Base-by-base conservation (phyloP, 148 eudicot genomes). In the Chenopodium formosanum region DNA sequence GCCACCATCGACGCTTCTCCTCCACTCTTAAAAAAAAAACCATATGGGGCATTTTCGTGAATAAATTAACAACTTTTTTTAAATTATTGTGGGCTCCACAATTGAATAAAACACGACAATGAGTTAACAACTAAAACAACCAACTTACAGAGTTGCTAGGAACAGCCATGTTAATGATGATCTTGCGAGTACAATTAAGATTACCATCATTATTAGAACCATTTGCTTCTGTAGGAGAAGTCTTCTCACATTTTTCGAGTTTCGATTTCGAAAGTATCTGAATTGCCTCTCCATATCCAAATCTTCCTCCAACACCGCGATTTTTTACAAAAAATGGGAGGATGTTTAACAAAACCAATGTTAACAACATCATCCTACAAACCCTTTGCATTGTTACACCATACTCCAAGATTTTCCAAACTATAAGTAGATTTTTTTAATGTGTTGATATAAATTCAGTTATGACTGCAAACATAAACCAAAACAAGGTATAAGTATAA, bases 1-100 rank as follows among this genome's bases (percentile, higher is more conserved):
- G 98, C 98, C 85, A 93, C 94, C 40, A 93, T 89, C 4, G 98
- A 95, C 34, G 98, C 90, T 80, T 95, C 97, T 64, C 91, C 84
- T 20, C 98, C 98, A 78, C 94, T 95, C 98, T 95, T 40, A 70
- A 7, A 34, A 40, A 5, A 70, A 7, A 34, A 40, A 40, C 44
- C 44, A 40, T 27, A 27, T 27, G 29, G 29, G 29, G 29, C 1
- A 27, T 27, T 27, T 27, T 27, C 1, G 29, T 27, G 29, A 27
- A 27, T 27, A 27, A 27, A 27, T 27, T 27, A 27, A 27, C 29
- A 27, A 27, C 29, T 27, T 27, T 27, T 27, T 27, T 27, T 27
- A 0, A 27, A 27, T 27, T 27, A 27, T 27, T 27, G 29, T 27
- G 29, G 29, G 29, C 29, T 27, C 29, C 1, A 27, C 29, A 27